These are phyloP conservation scores for Didymella keratinophila DNA, from an alignment of 2,329 filamentous ascomycete species.

Conservation along the genomic window DNA sequence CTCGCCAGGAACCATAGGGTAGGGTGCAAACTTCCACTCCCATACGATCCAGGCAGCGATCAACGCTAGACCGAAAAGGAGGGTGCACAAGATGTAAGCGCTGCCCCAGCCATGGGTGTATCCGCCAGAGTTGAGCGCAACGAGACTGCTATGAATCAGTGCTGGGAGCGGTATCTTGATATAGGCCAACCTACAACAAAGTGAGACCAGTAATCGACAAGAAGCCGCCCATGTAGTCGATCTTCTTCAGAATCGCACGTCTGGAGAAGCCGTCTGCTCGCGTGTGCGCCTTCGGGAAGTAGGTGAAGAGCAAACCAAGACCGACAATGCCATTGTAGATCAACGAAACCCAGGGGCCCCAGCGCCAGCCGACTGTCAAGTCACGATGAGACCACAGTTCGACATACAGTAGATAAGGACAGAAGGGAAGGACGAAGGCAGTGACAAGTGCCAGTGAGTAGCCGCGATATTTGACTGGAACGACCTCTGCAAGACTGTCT, in stretches of 20 bases:
- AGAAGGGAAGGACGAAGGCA: constrained; percentile 48
- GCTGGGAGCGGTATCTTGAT: neutral
- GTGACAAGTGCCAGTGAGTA: constrained; percentile 46
- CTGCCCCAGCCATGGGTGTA: constrained; percentile 52
- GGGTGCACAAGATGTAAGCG: constrained; percentile 48
- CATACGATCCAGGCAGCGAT: constrained; percentile 47
- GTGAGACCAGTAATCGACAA: constrained; percentile 45
- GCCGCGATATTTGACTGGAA: constrained; percentile 46
- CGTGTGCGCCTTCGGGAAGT: constrained; percentile 44
- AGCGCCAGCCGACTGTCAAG: constrained; percentile 41
- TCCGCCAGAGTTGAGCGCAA: constrained; percentile 52
- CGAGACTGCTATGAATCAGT: constrained; percentile 37
- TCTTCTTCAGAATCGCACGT: constrained; percentile 40
- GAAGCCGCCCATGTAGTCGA: constrained; percentile 43
- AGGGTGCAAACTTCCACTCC: constrained; percentile 50
- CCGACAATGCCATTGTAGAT: constrained; percentile 45
- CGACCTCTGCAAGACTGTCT: constrained; percentile 43
- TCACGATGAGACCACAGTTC: constrained; percentile 41
- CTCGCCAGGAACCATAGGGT: constrained; percentile 52
- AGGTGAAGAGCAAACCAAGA: constrained; percentile 42
- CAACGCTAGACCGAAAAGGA: constrained; percentile 48
- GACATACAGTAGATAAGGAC: constrained; percentile 44
- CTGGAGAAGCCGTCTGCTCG: constrained; percentile 45
- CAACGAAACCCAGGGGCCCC: constrained; percentile 47
- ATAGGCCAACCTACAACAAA: constrained; percentile 35